Conservation (phyloP, 116 monocot species). For the Cymodocea nodosa region DNA sequence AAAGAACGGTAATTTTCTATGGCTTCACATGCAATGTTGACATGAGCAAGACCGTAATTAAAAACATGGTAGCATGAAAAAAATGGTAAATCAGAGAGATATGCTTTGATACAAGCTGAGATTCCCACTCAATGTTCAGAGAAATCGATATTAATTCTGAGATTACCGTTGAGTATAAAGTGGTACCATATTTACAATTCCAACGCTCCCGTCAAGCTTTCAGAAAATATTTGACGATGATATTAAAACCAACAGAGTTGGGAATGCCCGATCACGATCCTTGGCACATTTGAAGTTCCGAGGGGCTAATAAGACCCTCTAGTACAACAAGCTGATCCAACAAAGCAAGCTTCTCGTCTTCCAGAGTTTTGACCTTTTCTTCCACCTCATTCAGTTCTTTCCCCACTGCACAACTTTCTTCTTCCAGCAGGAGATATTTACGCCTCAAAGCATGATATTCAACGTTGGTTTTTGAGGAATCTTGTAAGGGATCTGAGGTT, state of each 20-base stretch:
- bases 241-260: not conserved
- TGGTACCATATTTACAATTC: not conserved
- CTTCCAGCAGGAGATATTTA: slow-evolving; percentile 74
- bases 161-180: too few species aligned
- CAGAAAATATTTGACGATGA: not conserved
- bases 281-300: slow-evolving; percentile 19
- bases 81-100: not conserved
- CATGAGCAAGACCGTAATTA: not conserved
- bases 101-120: not conserved
- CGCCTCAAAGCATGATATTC: slow-evolving; percentile 54
- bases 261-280: slow-evolving; percentile 5
- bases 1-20: too few species aligned
- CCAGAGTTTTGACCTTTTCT: slow-evolving; percentile 40
- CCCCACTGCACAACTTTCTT: slow-evolving; percentile 57
- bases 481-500: slow-evolving; percentile 40
- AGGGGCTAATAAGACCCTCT: slow-evolving; percentile 71
- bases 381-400: slow-evolving; percentile 47
- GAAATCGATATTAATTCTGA: too few species aligned
- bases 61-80: not conserved
- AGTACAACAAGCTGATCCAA: slow-evolving; percentile 76
- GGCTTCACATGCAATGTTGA: not conserved
- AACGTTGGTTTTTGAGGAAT: slow-evolving; percentile 26
- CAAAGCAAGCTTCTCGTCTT: slow-evolving; percentile 62
- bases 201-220: not conserved
- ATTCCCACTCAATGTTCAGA: too few species aligned